Percentiles rank a stretch among this genome's conserved stretches.
Evolutionary conservation across 805 yeast species (phyloP).

Genomic region (Debaryomyces tyrocola): DNA sequence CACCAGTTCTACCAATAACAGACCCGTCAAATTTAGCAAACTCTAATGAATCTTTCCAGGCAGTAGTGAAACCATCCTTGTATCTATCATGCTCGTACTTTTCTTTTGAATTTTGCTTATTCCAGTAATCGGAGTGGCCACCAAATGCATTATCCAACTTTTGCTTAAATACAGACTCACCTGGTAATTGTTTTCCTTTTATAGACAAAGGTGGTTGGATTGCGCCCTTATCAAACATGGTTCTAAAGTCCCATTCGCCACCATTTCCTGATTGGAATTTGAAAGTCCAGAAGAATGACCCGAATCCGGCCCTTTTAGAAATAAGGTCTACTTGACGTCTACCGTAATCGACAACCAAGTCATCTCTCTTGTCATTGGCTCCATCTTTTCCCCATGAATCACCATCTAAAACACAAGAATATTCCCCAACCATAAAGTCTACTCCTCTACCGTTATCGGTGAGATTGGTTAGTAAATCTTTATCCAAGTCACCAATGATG

Average conservation of each 20-base stretch:
- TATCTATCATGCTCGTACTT: conserved; percentile 80
- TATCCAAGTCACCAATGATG: conserved; percentile 57
- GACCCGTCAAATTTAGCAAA: conserved; percentile 73
- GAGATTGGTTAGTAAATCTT: conserved; percentile 50
- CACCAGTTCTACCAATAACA: conserved; percentile 66
- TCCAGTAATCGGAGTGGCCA: conserved; percentile 71
- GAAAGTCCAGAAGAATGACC: conserved; percentile 88
- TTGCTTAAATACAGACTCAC: conserved; percentile 40
- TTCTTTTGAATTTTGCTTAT: conserved; percentile 51
- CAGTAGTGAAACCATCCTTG: conserved; percentile 74
- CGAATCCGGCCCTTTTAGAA: conserved; percentile 57
- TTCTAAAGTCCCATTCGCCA: conserved; percentile 93
- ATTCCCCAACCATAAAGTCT: conserved; percentile 86
- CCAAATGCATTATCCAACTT: conserved; percentile 34
- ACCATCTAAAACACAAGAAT: conserved; percentile 82
- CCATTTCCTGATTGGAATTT: conserved; percentile 88
- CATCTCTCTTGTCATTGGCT: conserved; percentile 44
- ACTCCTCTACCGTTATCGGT: conserved; percentile 45
- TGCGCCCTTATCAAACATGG: conserved; percentile 68
- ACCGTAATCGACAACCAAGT: conserved; percentile 64
- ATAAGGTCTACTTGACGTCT: conserved; percentile 50
- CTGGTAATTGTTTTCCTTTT: conserved; percentile 34
- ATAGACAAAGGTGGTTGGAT: conserved; percentile 22
- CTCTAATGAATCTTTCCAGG: conserved; percentile 68
- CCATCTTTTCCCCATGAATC: conserved; percentile 64